Base-by-base conservation (phyloP, 164 flowering plant genomes). In the Liriodendron chinense region DNA sequence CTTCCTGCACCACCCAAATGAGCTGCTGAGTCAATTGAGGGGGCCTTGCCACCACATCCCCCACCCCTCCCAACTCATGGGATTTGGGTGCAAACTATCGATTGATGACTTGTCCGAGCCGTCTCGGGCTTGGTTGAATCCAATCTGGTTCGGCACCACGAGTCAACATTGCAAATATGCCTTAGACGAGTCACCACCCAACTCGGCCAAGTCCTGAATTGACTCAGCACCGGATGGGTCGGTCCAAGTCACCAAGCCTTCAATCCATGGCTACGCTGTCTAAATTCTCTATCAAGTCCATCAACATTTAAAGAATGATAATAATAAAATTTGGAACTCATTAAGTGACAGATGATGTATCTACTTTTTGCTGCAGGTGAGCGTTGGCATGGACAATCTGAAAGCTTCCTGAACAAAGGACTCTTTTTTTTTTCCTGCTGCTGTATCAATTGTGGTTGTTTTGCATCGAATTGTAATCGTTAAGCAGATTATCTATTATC, bases 351-450 rank as follows among this genome's bases (percentile, higher is more conserved):
- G 20, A 67, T 34, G 18, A 14, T 20, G n/a, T 24, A 50, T 53
- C 47, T 22, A 13, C 3, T 63, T 34, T 7, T 73, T 67, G 69
- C 3, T 79, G 83, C 90, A 87, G 90, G 85, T 78, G 47, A 85
- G 90, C 71, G 80, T 79, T 73, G 88, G 90, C 56, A 43, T 87
- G 88, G 90, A 87, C 71, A 68, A 70, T 21, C 65, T 85, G 81
- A 87, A 87, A 78, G 81, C 85, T 67, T 83, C 82, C 23, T 80
- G 70, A 80, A 1, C 48, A 26, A n/a, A 67, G 21, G 16, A 18
- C 2, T 26, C 43, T 66, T 26, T 47, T 24, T 7, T 28, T 67
- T 28, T 28, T 53, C 59, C 13, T 53, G 59, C 59, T 53, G 10
- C 59, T 13, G 59, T 14, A 53, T 53, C 59, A 34, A 34, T 53